Conservation (phyloP, 352 stramenopile genomes). For the Pythium biforme region DNA sequence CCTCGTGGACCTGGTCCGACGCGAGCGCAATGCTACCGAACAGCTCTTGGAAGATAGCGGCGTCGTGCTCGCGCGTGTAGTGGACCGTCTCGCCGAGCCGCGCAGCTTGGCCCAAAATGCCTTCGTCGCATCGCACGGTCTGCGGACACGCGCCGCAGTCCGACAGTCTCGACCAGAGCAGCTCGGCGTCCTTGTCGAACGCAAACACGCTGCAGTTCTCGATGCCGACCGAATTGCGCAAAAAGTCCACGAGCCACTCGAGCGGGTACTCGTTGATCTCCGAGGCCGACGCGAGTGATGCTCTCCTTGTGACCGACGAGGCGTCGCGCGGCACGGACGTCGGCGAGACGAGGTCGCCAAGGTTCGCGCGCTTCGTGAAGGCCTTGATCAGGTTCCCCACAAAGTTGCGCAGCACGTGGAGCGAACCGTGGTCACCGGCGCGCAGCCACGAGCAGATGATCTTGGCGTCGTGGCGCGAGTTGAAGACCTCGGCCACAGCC, state of each 20-base stretch:
- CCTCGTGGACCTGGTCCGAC: conserved; percentile 28
- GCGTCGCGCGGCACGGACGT: neutral
- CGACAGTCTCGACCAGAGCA: conserved; percentile 49
- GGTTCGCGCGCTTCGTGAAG: conserved; percentile 39
- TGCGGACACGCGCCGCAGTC: conserved; percentile 28
- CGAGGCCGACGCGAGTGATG: neutral
- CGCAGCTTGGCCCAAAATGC: conserved; percentile 49
- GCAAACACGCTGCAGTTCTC: conserved; percentile 62
- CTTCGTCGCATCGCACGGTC: conserved; percentile 51
- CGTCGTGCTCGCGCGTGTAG: conserved; percentile 19
- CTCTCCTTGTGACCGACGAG: neutral
- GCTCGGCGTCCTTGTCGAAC: conserved; percentile 48
- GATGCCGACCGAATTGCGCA: conserved; percentile 50
- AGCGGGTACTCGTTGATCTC: conserved; percentile 32
- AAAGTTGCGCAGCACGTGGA: conserved; percentile 62
- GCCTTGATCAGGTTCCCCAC: conserved; percentile 55
- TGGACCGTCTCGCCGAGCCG: conserved; percentile 25
- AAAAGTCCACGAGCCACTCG: conserved; percentile 46
- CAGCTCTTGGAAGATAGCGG: conserved; percentile 17
- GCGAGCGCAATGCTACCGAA: conserved; percentile 21
- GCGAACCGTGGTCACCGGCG: conserved; percentile 34
- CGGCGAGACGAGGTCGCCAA: conserved; percentile 27
- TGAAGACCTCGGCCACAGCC: conserved; percentile 69
- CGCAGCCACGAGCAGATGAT: conserved; percentile 47
- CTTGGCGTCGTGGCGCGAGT: conserved; percentile 46